These are phyloP conservation scores for Epichloe uncinata DNA, from an alignment of 2,329 filamentous ascomycete species.

Conservation along the genomic window DNA sequence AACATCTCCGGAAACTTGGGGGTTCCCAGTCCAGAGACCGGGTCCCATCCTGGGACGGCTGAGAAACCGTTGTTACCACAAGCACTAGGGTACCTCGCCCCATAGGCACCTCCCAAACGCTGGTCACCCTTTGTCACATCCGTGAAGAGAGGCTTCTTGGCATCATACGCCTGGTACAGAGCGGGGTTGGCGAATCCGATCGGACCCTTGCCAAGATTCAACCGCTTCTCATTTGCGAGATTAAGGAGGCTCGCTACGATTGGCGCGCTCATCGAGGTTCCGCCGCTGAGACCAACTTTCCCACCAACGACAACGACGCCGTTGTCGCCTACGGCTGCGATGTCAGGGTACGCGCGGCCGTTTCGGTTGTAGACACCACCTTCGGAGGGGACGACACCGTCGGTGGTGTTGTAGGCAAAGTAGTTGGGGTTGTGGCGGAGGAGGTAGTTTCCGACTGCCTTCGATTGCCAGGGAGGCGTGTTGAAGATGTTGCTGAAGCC, in stretches of 20 bases:
- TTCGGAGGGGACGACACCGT: constrained; percentile 7
- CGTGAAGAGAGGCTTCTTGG: constrained; percentile 7
- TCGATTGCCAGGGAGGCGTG: constrained; percentile 32
- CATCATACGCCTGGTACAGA: constrained; percentile 10
- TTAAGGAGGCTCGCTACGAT: constrained; percentile 21
- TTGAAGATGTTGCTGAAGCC: constrained; percentile 37
- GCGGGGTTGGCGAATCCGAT: constrained; percentile 23
- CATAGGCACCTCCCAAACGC: constrained; percentile 7
- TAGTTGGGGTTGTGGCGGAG: constrained; percentile 7
- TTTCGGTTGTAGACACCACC: constrained; percentile 29
- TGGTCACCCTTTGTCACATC: constrained; percentile 10
- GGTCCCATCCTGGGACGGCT: constrained; percentile 10
- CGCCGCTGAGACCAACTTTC: constrained; percentile 28
- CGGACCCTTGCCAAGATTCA: constrained; percentile 15
- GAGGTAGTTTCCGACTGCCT: constrained; percentile 11
- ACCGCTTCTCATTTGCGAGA: constrained; percentile 18
- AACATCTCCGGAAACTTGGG: constrained; percentile 14
- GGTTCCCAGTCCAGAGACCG: constrained; percentile 10
- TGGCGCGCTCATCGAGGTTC: constrained; percentile 31
- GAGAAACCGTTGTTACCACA: constrained; percentile 11
- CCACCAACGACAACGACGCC: constrained; percentile 30
- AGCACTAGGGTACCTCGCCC: constrained; percentile 4
- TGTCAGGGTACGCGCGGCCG: constrained; percentile 34
- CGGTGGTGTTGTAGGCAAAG: constrained; percentile 8
- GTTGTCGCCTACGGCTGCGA: constrained; percentile 30